Evolutionary conservation across 495 filamentous ascomycete species (phyloP).

Genomic region (Cercophora scortea): DNA sequence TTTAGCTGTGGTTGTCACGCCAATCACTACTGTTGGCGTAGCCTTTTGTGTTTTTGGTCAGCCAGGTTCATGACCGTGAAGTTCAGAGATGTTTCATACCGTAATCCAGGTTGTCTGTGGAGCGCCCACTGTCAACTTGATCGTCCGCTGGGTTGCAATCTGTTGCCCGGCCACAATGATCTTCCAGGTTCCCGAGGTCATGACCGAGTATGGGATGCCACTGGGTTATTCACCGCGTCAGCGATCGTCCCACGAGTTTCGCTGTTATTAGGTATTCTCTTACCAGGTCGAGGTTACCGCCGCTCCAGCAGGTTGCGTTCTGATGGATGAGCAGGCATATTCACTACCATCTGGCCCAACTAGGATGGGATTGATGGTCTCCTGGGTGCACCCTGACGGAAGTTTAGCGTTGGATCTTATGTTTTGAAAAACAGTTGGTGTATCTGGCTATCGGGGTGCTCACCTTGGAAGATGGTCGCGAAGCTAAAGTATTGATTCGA

Average conservation of each 20-base stretch:
- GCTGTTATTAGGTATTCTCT: not conserved
- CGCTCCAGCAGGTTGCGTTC: conserved; percentile 26
- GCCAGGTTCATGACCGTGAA: not conserved
- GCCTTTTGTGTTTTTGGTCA: conserved; percentile 16
- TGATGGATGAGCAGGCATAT: conserved; percentile 31
- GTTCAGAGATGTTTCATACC: conserved; percentile 8
- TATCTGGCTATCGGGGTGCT: no score
- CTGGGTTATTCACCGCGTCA: conserved; percentile 6
- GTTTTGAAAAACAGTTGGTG: not conserved
- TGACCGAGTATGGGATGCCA: conserved; percentile 31
- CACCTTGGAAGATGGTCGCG: conserved; percentile 35
- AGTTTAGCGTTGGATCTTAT: not conserved
- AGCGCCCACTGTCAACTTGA: conserved; percentile 26
- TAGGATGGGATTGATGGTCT: conserved; percentile 32
- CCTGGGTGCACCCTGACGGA: conserved; percentile 26
- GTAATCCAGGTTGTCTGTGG: conserved; percentile 28
- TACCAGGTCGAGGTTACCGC: conserved; percentile 35
- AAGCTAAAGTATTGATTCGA: conserved; percentile 37
- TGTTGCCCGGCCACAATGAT: conserved; percentile 30
- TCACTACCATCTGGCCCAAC: conserved; percentile 26
- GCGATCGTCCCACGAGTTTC: not conserved
- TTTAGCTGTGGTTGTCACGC: conserved; percentile 31
- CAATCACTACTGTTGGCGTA: conserved; percentile 33
- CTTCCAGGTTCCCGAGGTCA: conserved; percentile 32
- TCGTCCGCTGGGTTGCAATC: conserved; percentile 31